These are phyloP conservation scores for Suillus fuscotomentosus DNA, from an alignment of 768 basidiomycete genomes.

Conservation along the genomic window DNA sequence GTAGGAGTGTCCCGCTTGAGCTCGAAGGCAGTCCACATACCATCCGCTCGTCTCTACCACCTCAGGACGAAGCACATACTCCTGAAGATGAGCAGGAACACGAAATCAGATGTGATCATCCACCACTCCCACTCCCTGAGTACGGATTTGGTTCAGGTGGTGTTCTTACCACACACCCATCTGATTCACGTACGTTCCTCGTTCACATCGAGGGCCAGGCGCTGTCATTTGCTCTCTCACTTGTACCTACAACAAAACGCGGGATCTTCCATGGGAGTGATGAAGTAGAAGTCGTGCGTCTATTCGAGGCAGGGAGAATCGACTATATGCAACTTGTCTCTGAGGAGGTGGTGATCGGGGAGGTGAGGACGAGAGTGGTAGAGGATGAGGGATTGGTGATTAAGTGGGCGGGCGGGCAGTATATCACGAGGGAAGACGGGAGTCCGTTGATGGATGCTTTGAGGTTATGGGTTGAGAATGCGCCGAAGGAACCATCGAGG, in stretches of 20 bases:
- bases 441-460: slow-evolving; percentile 78
- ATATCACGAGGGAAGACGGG: slow-evolving; percentile 72
- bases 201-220: slow-evolving; percentile 59
- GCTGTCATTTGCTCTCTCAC: slow-evolving; percentile 73
- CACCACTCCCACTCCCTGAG: background rate
- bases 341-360: slow-evolving; percentile 37
- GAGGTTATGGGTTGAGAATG: slow-evolving; percentile 46
- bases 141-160: slow-evolving; percentile 49
- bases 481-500: slow-evolving; percentile 10
- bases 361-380: slow-evolving; percentile 39
- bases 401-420: slow-evolving; percentile 70
- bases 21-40: slow-evolving; percentile 43
- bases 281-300: slow-evolving; percentile 51
- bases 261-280: slow-evolving; percentile 35
- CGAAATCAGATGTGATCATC: slow-evolving; percentile 16
- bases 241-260: slow-evolving; percentile 39
- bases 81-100: slow-evolving; percentile 26
- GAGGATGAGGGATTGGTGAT: slow-evolving; percentile 68
- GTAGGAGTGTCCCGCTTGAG: slow-evolving; percentile 57
- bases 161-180: slow-evolving; percentile 52
- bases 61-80: slow-evolving; percentile 17
- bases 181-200: slow-evolving; percentile 62
- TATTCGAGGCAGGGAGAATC: slow-evolving; percentile 62
- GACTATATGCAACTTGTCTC: slow-evolving; percentile 65
- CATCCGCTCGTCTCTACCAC: slow-evolving; percentile 18